Base-by-base conservation (phyloP, 176 grass and related monocot genomes). In the Panicum miliaceum region DNA sequence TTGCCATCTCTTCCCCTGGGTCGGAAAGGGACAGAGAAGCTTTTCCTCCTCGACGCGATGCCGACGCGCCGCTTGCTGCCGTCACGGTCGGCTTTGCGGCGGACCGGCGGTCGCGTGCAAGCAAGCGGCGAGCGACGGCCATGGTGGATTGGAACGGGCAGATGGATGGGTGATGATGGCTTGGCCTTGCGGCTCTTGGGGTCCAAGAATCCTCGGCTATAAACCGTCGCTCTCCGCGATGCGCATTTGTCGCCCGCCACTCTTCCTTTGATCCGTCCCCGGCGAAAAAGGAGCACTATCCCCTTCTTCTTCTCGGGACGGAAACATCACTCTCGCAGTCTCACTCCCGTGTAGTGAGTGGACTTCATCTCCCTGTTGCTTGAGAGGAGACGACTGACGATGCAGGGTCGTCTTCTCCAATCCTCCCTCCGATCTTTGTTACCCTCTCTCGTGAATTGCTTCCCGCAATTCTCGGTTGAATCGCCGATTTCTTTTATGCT, bases 111-210 rank as follows among this genome's bases (percentile, higher is more conserved):
- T 68, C 64, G 48, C 88, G 72, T 86, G 84, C 67, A 90, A 90
- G 88, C 88, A 73, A 73, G 65, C 73, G 64, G 66, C 34, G 22
- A 25, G 64, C 34, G 8, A 23, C 16, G 78, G 64, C 64, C 47
- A 68, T 42, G 64, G 27, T 32, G 64, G 32, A 37, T 66, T 2
- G 60, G 26, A 32, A 76, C 51, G 34, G 11, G 47, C n/a, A 25
- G 26, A 56, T 56, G 6, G 42, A 47, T 22, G 22, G 41, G 1
- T 13, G 65, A 61, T 73, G 62, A 32, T 58, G 48, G 35, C 63
- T 45, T 81, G 29, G 46, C 38, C n/a, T 83, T 76, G 84, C 88
- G 38, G 84, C 57, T 37, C 84, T 83, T 90, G 3, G 66, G 48
- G 38, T 54, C 64, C 79, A 90, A 90, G 88, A 78, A 46, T 78